A percentile compares a stretch with the other conserved stretches of the same genome.
These are phyloP conservation scores for Cajanus cajan DNA, from an alignment of 306 rosid species.

Conservation along the genomic window DNA sequence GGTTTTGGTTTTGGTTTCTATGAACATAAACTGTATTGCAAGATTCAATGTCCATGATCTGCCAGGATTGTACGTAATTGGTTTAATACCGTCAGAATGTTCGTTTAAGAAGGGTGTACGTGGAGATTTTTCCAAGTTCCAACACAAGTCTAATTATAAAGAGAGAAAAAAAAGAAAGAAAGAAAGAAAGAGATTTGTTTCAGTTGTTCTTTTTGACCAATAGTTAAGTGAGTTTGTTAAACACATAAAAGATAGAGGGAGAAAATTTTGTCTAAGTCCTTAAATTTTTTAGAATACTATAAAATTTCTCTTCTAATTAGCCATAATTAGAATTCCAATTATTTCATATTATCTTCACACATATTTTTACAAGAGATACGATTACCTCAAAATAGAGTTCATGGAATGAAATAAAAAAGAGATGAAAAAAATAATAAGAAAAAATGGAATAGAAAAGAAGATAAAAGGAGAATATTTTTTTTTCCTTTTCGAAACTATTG, in stretches of 20 bases:
- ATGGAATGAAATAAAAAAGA: background rate
- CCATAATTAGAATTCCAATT: background rate
- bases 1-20: background rate
- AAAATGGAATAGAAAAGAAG: background rate
- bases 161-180: too few relatives aligned
- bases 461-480: background rate
- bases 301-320: background rate
- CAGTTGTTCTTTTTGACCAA: too few relatives aligned
- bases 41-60: background rate
- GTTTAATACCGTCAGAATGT: background rate
- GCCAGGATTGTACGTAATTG: background rate
- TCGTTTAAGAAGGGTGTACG: constrained; percentile 1
- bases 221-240: too few relatives aligned
- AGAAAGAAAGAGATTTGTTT: too few relatives aligned
- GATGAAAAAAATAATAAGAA: too few relatives aligned
- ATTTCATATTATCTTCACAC: background rate
- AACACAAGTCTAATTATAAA: too few relatives aligned
- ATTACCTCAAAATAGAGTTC: background rate
- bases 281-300: too few relatives aligned
- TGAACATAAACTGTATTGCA: background rate
- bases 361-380: background rate
- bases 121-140: constrained; percentile 6
- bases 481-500: too few relatives aligned
- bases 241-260: too few relatives aligned
- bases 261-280: too few relatives aligned